Evolutionary conservation across 2,329 filamentous ascomycete genomes (phyloP).

Genomic region (Phoma sp.): DNA sequence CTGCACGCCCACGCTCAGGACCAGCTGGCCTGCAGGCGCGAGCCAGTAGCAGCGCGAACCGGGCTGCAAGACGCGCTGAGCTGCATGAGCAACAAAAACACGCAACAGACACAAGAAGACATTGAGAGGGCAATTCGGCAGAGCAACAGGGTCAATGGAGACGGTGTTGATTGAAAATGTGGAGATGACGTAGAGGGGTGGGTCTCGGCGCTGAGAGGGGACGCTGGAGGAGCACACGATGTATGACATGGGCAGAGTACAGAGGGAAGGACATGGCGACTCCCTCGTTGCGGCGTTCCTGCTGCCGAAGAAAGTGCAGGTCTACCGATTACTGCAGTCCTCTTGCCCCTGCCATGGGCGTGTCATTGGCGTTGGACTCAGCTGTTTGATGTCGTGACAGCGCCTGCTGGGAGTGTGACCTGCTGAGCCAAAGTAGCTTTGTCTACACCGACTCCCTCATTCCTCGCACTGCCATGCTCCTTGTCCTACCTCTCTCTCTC

Average conservation of each 20-base stretch:
- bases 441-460: conserved; percentile 12
- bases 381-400: conserved; percentile 8
- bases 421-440: neutral
- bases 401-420: conserved; percentile 10
- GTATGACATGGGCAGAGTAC: neutral
- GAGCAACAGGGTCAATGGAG: neutral
- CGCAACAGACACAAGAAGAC: conserved; percentile 16
- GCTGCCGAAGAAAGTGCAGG: neutral
- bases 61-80: conserved; percentile 1
- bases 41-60: conserved; percentile 24
- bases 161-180: neutral
- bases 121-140: conserved; percentile 18
- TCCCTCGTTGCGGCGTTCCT: neutral
- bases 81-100: conserved; percentile 21
- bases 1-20: conserved; percentile 10
- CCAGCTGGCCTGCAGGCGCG: conserved; percentile 21
- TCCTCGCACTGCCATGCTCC: neutral
- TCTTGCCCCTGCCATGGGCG: neutral
- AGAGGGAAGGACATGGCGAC: conserved; percentile 5
- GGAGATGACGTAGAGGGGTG: conserved; percentile 12
- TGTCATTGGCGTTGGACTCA: neutral
- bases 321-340: conserved; percentile 3
- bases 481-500: neutral
- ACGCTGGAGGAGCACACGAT: neutral
- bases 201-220: neutral